Percentiles rank a stretch among this genome's conserved stretches.
These are phyloP conservation scores for Ziziphus jujuba DNA, from an alignment of 306 rosid genomes.

Conservation along the genomic window DNA sequence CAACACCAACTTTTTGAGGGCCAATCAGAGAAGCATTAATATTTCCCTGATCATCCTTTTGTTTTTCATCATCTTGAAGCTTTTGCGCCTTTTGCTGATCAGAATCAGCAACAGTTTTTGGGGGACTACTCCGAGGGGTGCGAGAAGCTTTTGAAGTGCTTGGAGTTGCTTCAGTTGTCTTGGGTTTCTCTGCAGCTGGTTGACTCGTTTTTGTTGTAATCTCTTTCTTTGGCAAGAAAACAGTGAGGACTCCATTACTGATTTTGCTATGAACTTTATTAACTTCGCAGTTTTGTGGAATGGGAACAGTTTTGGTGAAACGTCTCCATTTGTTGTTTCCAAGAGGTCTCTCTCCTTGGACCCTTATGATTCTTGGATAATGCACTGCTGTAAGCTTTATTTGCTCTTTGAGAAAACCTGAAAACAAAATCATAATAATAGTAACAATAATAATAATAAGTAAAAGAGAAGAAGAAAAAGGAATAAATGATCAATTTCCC, in stretches of 20 bases:
- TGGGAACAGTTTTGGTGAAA: constrained; percentile 29
- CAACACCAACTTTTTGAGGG: too few species aligned
- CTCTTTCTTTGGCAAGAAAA: constrained; percentile 40
- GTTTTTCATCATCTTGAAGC: background rate
- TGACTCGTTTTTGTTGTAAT: constrained; percentile 10
- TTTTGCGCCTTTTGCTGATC: background rate
- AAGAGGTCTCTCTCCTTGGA: constrained; percentile 45
- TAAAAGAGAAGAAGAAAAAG: too few species aligned
- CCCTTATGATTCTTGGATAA: constrained; percentile 11
- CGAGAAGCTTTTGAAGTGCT: constrained; percentile 20
- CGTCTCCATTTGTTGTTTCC: constrained; percentile 24
- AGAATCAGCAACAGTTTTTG: background rate
- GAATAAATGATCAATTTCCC: too few species aligned
- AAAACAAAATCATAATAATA: too few species aligned
- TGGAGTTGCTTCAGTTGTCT: background rate
- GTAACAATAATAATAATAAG: too few species aligned
- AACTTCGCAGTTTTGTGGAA: constrained; percentile 32
- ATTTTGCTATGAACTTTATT: constrained; percentile 34
- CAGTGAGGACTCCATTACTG: constrained; percentile 29
- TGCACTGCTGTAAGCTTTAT: constrained; percentile 21
- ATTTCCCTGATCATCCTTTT: background rate
- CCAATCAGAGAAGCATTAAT: background rate
- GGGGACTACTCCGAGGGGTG: too few species aligned
- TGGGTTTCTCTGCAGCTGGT: background rate
- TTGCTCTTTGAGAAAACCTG: constrained; percentile 43